phyloP scores from a whole-genome alignment of 352 stramenopile genomes.

The Pythium grandisporangium region DNA sequence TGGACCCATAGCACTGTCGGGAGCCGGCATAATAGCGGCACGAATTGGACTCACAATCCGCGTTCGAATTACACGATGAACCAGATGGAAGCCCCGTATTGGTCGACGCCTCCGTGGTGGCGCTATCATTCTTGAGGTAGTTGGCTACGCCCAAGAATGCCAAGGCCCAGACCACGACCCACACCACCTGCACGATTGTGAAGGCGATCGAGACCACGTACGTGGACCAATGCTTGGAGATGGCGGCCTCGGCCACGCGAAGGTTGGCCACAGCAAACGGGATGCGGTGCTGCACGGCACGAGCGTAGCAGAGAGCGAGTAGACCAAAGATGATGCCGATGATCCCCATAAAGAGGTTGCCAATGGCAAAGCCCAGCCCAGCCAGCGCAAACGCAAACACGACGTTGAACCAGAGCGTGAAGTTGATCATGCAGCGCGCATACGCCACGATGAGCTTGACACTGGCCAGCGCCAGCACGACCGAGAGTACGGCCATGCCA shows the following conservation, averaged over 20 bases:
- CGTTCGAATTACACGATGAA: conserved; percentile 14
- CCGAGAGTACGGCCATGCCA: conserved; percentile 44
- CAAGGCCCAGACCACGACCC: conserved; percentile 85
- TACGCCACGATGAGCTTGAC: conserved; percentile 79
- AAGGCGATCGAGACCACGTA: conserved; percentile 83
- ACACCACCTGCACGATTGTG: conserved; percentile 85
- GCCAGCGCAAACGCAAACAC: conserved; percentile 52
- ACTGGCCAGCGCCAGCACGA: conserved; percentile 46
- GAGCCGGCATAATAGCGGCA: conserved; percentile 13
- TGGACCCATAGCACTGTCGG: conserved; percentile 11
- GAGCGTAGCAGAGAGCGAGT: conserved; percentile 82
- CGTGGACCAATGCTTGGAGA: conserved; percentile 85
- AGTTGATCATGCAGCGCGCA: conserved; percentile 75
- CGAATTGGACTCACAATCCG: conserved; percentile 27
- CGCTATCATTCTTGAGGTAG: conserved; percentile 38
- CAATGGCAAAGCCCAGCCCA: conserved; percentile 56
- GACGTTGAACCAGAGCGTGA: conserved; percentile 84
- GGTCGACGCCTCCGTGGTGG: conserved; percentile 13
- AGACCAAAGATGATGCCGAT: conserved; percentile 52
- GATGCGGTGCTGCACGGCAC: conserved; percentile 82
- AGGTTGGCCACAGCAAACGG: conserved; percentile 93
- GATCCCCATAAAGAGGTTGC: conserved; percentile 61
- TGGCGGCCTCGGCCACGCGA: conserved; percentile 75
- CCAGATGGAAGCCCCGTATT: conserved; percentile 7
- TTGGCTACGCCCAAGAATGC: conserved; percentile 83